phyloP scores from a whole-genome alignment of 2,329 filamentous ascomycete species.

The Lachnum nothofagi region DNA sequence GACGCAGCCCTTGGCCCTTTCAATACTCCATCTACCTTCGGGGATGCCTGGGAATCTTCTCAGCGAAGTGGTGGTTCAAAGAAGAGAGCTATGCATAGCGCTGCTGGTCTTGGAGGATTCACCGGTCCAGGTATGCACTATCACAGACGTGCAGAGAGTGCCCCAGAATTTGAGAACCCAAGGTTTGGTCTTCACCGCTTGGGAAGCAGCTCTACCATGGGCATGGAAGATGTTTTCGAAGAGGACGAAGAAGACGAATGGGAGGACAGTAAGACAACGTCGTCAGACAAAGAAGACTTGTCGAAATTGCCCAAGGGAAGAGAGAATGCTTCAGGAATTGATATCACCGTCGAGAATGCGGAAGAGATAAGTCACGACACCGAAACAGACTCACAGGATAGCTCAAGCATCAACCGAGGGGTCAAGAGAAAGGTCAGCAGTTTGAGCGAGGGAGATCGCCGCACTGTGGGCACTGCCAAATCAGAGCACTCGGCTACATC shows the following conservation, averaged over 20 bases:
- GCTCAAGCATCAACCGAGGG: slow-evolving; percentile 27
- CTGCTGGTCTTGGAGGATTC: slow-evolving; percentile 65
- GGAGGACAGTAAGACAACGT: slow-evolving; percentile 33
- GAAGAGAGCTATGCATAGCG: slow-evolving; percentile 71
- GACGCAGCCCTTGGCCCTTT: slow-evolving; percentile 91
- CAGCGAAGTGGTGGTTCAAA: slow-evolving; percentile 49
- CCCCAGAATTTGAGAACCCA: slow-evolving; percentile 71
- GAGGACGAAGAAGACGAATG: slow-evolving; percentile 63
- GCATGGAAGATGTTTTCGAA: slow-evolving; percentile 83
- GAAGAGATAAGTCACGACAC: slow-evolving; percentile 37
- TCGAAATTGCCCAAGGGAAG: slow-evolving; percentile 35
- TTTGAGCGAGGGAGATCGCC: slow-evolving; percentile 39
- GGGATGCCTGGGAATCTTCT: slow-evolving; percentile 62
- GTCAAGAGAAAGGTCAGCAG: slow-evolving; percentile 44
- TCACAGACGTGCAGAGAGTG: slow-evolving; percentile 73
- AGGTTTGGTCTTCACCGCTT: slow-evolving; percentile 56
- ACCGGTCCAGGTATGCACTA: slow-evolving; percentile 67
- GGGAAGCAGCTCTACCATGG: slow-evolving; percentile 69
- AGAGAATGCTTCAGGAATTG: slow-evolving; percentile 35
- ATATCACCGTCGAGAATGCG: slow-evolving; percentile 43
- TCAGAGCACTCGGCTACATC: slow-evolving; percentile 47
- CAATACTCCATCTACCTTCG: slow-evolving; percentile 66
- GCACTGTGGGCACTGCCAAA: slow-evolving; percentile 37
- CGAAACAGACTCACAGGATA: slow-evolving; percentile 30
- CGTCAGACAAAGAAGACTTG: slow-evolving; percentile 31